Base-by-base conservation (phyloP, 179 eudicot species). In the Camellia oleifera region DNA sequence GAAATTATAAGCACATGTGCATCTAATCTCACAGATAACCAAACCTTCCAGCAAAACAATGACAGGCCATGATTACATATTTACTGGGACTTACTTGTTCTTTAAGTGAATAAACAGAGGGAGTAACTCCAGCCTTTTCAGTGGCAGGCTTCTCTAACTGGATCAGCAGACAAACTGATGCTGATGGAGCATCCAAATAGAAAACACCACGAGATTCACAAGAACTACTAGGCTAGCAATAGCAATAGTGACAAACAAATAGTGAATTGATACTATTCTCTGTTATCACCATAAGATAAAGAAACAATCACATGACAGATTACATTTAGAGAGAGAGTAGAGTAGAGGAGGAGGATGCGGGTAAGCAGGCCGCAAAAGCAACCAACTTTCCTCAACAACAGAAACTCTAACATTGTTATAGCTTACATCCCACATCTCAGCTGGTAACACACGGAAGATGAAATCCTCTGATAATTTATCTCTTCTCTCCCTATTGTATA, bases 81-180 rank as follows among this genome's bases (percentile, higher is more conserved):
- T 23, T 61, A 11, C 60, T 23, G 20, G 20, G 65, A 69, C 92
- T 80, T 84, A 97, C 99, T 68, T 97, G 97, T 85, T 97, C 99
- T 91, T 97, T 97, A 45, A 98, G 96, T 50, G 99, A 97, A 87
- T 97, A 97, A 78, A 91, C 98, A 74, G 99, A 92, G 74, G 99
- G 89, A 80, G 99, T 87, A 82, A 94, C 88, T 71, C 99, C 98
- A 56, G 97, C 98, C 86, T 97, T 98, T 91, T 97, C 99, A 70
- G 97, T 86, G 45, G 95, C 99, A 81, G 97, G 92, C 89, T 94
- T 97, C 83, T 97, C 99, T 81, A 97, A 86, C 90, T 97, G 99
- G 76, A 97, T 90, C 82, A 97, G 86, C 85, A 97, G 84, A 85
- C 98, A 94, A 74, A 97, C 93, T 78, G 99, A 90, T 82, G 99